Evolutionary conservation across 2,329 filamentous ascomycete species (phyloP).

Genomic region (Podosphaera xanthii): DNA sequence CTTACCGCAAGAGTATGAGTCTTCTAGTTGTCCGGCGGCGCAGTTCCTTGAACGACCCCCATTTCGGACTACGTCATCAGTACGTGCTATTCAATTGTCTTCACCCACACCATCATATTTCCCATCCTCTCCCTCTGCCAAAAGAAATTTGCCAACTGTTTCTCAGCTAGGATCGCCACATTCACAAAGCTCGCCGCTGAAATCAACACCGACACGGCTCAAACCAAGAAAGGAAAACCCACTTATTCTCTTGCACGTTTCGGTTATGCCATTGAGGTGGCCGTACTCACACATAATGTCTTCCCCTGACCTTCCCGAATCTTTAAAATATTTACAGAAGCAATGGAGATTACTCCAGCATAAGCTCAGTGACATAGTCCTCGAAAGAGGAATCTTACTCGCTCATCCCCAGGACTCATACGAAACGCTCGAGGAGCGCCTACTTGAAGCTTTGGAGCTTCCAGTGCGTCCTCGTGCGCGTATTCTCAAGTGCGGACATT

Average conservation of each 20-base stretch:
- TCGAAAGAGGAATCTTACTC: slow-evolving; percentile 50
- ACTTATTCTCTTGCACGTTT: slow-evolving; percentile 57
- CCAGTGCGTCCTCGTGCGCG: slow-evolving; percentile 39
- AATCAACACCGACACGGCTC: slow-evolving; percentile 31
- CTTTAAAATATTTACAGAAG: slow-evolving; percentile 29
- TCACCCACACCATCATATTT: slow-evolving; percentile 36
- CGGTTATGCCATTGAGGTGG: slow-evolving; percentile 46
- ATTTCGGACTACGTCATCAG: slow-evolving; percentile 46
- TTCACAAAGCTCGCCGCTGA: slow-evolving; percentile 9
- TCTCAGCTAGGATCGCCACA: slow-evolving; percentile 33
- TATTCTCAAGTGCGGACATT: slow-evolving; percentile 56
- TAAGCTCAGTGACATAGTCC: slow-evolving; percentile 47
- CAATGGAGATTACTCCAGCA: slow-evolving; percentile 46
- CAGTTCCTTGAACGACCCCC: slow-evolving; percentile 36
- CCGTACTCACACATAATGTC: slow-evolving; percentile 36
- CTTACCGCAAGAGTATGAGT: slow-evolving; percentile 15
- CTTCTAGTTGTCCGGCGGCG: slow-evolving; percentile 18
- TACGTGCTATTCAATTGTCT: slow-evolving; percentile 49
- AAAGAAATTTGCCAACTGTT: slow-evolving; percentile 24
- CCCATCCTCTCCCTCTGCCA: slow-evolving; percentile 28
- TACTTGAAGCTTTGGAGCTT: slow-evolving; percentile 53
- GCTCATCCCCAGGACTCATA: slow-evolving; percentile 63
- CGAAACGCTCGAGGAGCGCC: slow-evolving; percentile 53
- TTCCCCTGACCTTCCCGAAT: slow-evolving; percentile 21
- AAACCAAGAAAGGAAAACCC: slow-evolving; percentile 34